phyloP scores from a whole-genome alignment of 805 yeast species.

The Suhomyces prunicola region DNA sequence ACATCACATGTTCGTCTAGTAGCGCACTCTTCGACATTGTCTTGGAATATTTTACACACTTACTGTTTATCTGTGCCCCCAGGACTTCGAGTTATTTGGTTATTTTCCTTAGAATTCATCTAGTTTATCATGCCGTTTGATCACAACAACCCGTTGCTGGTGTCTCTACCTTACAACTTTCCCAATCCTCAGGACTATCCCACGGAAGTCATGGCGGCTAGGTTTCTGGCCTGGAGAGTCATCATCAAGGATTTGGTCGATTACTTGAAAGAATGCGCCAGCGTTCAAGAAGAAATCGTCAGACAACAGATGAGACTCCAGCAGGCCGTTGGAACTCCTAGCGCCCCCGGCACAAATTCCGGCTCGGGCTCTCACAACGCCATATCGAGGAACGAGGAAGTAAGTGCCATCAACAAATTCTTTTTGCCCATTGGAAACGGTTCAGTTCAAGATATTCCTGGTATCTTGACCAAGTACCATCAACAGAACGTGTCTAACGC shows the following conservation, averaged over 20 bases:
- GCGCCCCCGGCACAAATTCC: slow-evolving; percentile 2
- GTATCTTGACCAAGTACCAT: slow-evolving; percentile 52
- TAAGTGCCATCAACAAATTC: slow-evolving; percentile 41
- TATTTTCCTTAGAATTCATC: too few relatives aligned
- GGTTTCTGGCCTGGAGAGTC: slow-evolving; percentile 85
- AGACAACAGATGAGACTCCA: slow-evolving; percentile 79
- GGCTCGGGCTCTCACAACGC: slow-evolving; percentile 8
- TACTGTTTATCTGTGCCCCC: background rate
- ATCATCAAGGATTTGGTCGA: slow-evolving; percentile 70
- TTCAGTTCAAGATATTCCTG: slow-evolving; percentile 81
- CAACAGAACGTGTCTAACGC: slow-evolving; percentile 37
- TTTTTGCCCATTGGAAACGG: slow-evolving; percentile 78
- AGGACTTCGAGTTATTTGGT: background rate
- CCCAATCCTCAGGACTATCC: slow-evolving; percentile 48
- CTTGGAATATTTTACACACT: background rate
- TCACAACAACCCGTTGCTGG: slow-evolving; percentile 37
- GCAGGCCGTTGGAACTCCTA: slow-evolving; percentile 52
- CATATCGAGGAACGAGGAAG: slow-evolving; percentile 24
- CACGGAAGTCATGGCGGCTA: slow-evolving; percentile 77
- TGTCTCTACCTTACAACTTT: slow-evolving; percentile 37
- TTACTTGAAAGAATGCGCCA: slow-evolving; percentile 75
- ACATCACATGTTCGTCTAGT: background rate
- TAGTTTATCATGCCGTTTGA: background rate
- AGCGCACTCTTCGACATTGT: background rate
- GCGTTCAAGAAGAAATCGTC: slow-evolving; percentile 84